Percentiles rank a stretch among this genome's conserved stretches.
Evolutionary conservation across 1,284 basidiomycete species (phyloP).

Genomic region (Rhizoctonia solani): DNA sequence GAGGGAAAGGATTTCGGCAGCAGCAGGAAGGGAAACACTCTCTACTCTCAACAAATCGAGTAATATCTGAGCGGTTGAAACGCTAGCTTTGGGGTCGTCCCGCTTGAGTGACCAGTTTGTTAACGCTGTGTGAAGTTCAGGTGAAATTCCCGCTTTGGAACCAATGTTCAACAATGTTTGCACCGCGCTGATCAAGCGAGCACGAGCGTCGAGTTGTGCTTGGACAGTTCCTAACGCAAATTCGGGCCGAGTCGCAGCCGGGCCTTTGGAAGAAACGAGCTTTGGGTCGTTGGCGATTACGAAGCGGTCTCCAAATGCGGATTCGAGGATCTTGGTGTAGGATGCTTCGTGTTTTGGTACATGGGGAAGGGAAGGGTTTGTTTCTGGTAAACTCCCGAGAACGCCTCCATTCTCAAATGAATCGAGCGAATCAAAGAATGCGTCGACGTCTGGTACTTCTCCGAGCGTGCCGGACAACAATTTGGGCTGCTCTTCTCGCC

Average conservation of each 20-base stretch:
- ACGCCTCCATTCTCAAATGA: slow-evolving; percentile 42
- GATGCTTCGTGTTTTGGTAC: slow-evolving; percentile 88
- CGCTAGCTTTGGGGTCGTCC: slow-evolving; percentile 34
- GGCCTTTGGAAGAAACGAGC: slow-evolving; percentile 68
- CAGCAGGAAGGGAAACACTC: slow-evolving; percentile 50
- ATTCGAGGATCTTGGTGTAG: slow-evolving; percentile 87
- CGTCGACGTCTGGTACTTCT: slow-evolving; percentile 48
- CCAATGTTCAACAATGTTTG: slow-evolving; percentile 58
- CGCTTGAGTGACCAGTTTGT: slow-evolving; percentile 74
- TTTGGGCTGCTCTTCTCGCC: slow-evolving; percentile 54
- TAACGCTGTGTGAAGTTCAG: slow-evolving; percentile 70
- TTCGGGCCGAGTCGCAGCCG: slow-evolving; percentile 83
- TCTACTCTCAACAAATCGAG: slow-evolving; percentile 19
- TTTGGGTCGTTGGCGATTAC: slow-evolving; percentile 85
- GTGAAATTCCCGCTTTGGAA: slow-evolving; percentile 49
- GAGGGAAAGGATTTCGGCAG: slow-evolving; percentile 62
- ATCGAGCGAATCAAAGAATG: slow-evolving; percentile 41
- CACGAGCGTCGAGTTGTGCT: slow-evolving; percentile 74
- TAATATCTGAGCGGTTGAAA: not conserved
- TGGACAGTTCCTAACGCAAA: slow-evolving; percentile 92
- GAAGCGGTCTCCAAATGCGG: slow-evolving; percentile 82
- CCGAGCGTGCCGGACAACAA: slow-evolving; percentile 69
- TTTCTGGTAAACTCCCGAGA: slow-evolving; percentile 43
- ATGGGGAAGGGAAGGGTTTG: slow-evolving; percentile 50
- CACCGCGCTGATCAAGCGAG: slow-evolving; percentile 64